Evolutionary conservation across 2,329 filamentous ascomycete species (phyloP).

Genomic region (Colletotrichum aenigma): DNA sequence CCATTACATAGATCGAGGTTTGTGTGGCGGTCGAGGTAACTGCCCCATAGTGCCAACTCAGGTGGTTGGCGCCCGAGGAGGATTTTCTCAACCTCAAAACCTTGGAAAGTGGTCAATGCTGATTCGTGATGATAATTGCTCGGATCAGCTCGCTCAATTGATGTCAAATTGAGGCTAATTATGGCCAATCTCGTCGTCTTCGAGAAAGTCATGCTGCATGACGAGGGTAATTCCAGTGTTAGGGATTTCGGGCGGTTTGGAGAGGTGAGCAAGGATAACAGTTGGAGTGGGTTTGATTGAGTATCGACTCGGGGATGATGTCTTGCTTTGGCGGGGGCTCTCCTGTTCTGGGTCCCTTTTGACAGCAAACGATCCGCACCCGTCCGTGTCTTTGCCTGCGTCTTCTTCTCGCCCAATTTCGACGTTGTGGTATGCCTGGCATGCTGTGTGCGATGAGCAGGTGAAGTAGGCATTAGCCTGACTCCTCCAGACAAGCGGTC

Average conservation of each 20-base stretch:
- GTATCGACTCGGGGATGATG: not conserved
- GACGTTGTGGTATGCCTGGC: not conserved
- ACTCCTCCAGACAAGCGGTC: not conserved
- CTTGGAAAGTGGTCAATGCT: not conserved
- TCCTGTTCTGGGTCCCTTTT: not conserved
- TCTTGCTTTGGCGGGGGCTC: not conserved
- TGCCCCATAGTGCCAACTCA: not conserved
- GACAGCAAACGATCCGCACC: not conserved
- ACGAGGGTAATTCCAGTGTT: not conserved
- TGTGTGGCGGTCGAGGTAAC: not conserved
- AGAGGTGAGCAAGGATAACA: not conserved
- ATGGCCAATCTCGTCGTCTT: not conserved
- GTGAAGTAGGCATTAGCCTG: not conserved
- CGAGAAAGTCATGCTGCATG: not conserved
- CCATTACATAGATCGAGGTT: not conserved
- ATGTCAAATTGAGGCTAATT: not conserved
- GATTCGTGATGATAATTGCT: not conserved
- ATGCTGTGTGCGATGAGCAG: not conserved
- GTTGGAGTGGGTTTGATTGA: not conserved
- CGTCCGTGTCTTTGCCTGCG: not conserved
- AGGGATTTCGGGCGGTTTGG: not conserved
- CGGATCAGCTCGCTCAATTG: not conserved
- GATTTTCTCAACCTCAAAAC: not conserved
- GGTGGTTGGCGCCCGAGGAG: not conserved
- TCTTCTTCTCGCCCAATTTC: not conserved